Evolutionary conservation across 2,329 filamentous ascomycete genomes (phyloP).

Genomic region (Cadophora sp.): DNA sequence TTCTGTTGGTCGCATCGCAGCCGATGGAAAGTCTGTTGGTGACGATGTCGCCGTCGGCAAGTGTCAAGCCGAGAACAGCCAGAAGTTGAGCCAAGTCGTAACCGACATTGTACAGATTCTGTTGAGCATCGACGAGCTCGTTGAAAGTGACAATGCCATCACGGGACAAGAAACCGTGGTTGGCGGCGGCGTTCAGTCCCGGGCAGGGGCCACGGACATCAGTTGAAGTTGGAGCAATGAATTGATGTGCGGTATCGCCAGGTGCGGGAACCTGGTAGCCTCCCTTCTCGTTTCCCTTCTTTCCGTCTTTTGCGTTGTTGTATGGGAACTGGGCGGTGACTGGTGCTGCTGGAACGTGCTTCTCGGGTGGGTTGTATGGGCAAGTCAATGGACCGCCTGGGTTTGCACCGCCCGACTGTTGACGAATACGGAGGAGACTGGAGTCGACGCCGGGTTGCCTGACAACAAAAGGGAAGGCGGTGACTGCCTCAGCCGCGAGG

Average conservation of each 20-base stretch:
- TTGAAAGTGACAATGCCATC: conserved; percentile 45
- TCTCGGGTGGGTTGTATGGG: conserved; percentile 45
- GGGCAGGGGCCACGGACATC: conserved; percentile 52
- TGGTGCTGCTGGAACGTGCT: conserved; percentile 47
- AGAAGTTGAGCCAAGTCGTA: conserved; percentile 34
- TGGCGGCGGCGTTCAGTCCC: conserved; percentile 50
- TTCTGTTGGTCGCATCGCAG: conserved; percentile 41
- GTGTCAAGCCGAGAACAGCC: conserved; percentile 34
- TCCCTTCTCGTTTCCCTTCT: conserved; percentile 49
- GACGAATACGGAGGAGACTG: conserved; percentile 42
- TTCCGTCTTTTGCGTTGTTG: conserved; percentile 50
- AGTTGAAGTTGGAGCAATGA: conserved; percentile 30
- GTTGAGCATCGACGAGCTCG: conserved; percentile 39
- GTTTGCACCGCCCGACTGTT: conserved; percentile 41
- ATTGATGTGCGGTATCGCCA: conserved; percentile 40
- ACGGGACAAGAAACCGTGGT: conserved; percentile 49
- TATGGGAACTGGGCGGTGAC: conserved; percentile 49
- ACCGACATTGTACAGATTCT: conserved; percentile 39
- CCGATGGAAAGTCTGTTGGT: conserved; percentile 39
- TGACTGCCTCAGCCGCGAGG: conserved; percentile 29
- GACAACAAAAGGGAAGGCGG: conserved; percentile 49
- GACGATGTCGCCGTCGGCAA: conserved; percentile 35
- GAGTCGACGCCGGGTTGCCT: conserved; percentile 47
- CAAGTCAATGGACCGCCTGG: conserved; percentile 34
- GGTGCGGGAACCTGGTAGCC: conserved; percentile 52